Percentiles rank a stretch among this genome's conserved stretches.
These are phyloP conservation scores for Pichia sp. DNA, from an alignment of 1,139 yeast species.

Conservation along the genomic window DNA sequence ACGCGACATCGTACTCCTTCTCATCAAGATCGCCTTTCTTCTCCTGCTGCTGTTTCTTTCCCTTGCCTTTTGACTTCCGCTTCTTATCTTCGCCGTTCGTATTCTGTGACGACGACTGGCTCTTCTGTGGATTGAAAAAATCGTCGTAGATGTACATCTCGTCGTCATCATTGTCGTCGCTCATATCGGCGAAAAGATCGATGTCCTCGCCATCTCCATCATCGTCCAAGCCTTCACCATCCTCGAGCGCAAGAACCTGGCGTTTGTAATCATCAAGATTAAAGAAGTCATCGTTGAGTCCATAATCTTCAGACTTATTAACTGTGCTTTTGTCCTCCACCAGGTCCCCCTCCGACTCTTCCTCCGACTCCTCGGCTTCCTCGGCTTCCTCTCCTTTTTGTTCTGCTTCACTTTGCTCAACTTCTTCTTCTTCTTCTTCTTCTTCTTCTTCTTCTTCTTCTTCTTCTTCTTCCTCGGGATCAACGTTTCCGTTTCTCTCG, in stretches of 20 bases:
- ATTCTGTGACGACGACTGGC: background rate
- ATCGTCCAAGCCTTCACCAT: conserved; percentile 27
- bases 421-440: conserved; percentile 24
- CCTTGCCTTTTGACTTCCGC: conserved; percentile 23
- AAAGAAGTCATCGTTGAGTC: conserved; percentile 81
- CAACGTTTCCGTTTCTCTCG: too few species aligned
- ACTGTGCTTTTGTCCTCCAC: conserved; percentile 25
- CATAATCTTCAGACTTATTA: conserved; percentile 45
- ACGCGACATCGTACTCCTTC: conserved; percentile 46
- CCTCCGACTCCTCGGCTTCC: conserved; percentile 20
- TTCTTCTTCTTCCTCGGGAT: conserved; percentile 21
- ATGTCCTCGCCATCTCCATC: conserved; percentile 51
- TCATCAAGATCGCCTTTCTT: conserved; percentile 35
- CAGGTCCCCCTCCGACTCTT: conserved; percentile 23
- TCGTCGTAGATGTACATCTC: conserved; percentile 73
- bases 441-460: conserved; percentile 35
- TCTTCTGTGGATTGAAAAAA: conserved; percentile 48
- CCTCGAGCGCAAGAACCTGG: conserved; percentile 72
- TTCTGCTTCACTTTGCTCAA: conserved; percentile 23
- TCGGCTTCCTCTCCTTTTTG: conserved; percentile 16
- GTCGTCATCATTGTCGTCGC: conserved; percentile 60
- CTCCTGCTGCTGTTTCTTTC: conserved; percentile 22
- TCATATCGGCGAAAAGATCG: conserved; percentile 59
- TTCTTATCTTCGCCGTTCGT: conserved; percentile 7
- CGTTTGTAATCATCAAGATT: conserved; percentile 81